Base-by-base conservation (phyloP, 441 rosid genomes). In the Adansonia rubrostipa region DNA sequence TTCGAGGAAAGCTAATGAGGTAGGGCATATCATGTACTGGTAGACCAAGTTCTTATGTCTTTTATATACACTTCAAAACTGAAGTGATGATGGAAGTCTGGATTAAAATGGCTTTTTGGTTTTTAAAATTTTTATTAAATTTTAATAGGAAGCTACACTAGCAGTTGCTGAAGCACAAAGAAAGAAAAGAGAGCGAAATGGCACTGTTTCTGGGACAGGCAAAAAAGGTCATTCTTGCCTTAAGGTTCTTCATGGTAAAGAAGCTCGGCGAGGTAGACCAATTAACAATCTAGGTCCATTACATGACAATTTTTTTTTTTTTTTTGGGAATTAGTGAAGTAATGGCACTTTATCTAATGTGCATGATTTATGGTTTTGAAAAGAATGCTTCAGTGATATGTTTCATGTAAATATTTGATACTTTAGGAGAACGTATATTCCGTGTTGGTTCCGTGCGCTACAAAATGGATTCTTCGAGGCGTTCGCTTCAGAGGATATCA, bases 401-500 rank as follows among this genome's bases (percentile, higher is more conserved):
- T 48, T 48, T 62, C 53, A 33, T 79, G 40, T 56, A 47, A 33
- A 33, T 80, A 68, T 48, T 86, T 77, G 76, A 80, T 79, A 57
- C 76, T 76, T 64, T 84, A 91, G 98, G 98, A 65, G 91, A 86
- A 78, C 91, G 95, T 19, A 83, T 94, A 83, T 96, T 93, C 84
- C 91, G 98, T 74, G 71, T 96, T 86, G 98, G 98, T 82, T 87
- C 90, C 48, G 84, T 89, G 68, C 92, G 92, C 81, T 93, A 96
- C 88, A 94, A 85, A 86, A 94, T 94, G 98, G 99, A 93, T 86
- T 73, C 98, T 82, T 93, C 99, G 57, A 88, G 92, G 87, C 88
- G 90, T 82, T 92, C 98, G 44, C 96, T 96, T 80, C 98, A 89
- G 81, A 93, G 98, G 84, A 86, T 93, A 82, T 89, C 98, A 87